phyloP scores from a whole-genome alignment of 1,284 basidiomycete genomes.

The Cystobasidium sp. region DNA sequence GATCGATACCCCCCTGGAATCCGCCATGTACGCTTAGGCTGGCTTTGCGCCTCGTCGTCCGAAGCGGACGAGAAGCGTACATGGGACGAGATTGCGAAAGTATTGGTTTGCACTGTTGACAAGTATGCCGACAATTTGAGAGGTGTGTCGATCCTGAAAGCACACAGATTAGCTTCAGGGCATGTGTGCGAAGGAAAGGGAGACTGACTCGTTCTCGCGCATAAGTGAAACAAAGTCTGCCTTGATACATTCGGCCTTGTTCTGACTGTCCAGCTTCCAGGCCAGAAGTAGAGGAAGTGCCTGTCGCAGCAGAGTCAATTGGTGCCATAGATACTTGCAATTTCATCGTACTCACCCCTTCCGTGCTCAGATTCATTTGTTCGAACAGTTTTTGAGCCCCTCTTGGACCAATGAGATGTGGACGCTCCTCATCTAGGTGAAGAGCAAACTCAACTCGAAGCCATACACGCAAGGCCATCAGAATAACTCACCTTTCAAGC shows the following conservation, averaged over 20 bases:
- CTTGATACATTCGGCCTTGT: background rate
- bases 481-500: constrained; percentile 18
- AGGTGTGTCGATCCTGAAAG: constrained; percentile 31
- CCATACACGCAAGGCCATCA: background rate
- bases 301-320: background rate
- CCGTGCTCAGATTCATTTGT: constrained; percentile 24
- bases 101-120: background rate
- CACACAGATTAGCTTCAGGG: background rate
- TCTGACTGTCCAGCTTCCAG: constrained; percentile 20
- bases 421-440: constrained; percentile 1
- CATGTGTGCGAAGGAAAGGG: background rate
- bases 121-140: constrained; percentile 17
- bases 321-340: background rate
- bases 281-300: constrained; percentile 23
- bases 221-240: constrained; percentile 11
- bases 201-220: constrained; percentile 22
- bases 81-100: constrained; percentile 25
- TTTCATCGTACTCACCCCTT: constrained; percentile 10
- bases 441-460: background rate
- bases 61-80: constrained; percentile 8
- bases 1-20: constrained; percentile 14
- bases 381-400: constrained; percentile 17
- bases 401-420: constrained; percentile 3
- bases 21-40: constrained; percentile 5
- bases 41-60: constrained; percentile 1